Evolutionary conservation across 208 protist genomes (phyloP).

Genomic region (Trypanosomatidae sp.): DNA sequence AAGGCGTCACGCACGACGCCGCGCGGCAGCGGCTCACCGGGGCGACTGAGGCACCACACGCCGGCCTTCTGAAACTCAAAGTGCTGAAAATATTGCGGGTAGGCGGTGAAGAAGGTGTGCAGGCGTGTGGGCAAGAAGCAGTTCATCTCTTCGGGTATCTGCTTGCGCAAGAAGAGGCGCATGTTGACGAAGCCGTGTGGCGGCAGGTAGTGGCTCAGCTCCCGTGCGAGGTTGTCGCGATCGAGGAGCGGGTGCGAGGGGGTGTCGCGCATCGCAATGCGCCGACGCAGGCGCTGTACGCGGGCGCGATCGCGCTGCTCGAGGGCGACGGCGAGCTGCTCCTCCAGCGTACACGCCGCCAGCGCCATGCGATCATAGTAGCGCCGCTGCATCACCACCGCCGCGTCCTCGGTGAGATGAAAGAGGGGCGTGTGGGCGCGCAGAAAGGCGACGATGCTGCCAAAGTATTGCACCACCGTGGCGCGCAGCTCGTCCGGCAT

Average conservation of each 20-base stretch:
- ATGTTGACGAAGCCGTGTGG: conserved; percentile 47
- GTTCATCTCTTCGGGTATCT: conserved; percentile 60
- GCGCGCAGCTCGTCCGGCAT: conserved; percentile 14
- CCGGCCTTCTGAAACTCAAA: conserved; percentile 72
- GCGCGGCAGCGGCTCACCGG: conserved; percentile 59
- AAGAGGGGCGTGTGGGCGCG: conserved; percentile 55
- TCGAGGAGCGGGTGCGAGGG: conserved; percentile 79
- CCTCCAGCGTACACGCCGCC: conserved; percentile 55
- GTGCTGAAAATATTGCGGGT: conserved; percentile 77
- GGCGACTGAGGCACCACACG: conserved; percentile 52
- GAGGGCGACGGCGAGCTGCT: conserved; percentile 66
- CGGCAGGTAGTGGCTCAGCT: conserved; percentile 63
- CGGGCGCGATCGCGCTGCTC: conserved; percentile 38
- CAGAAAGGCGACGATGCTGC: conserved; percentile 32
- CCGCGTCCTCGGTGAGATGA: conserved; percentile 33
- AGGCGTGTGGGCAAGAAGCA: conserved; percentile 50
- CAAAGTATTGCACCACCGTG: conserved; percentile 55
- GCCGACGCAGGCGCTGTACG: conserved; percentile 52
- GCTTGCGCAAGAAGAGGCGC: conserved; percentile 43
- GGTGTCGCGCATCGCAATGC: conserved; percentile 76
- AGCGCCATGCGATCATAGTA: conserved; percentile 49
- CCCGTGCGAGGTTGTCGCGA: conserved; percentile 78
- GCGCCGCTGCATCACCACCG: conserved; percentile 64
- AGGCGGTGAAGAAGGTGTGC: conserved; percentile 68
- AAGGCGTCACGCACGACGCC: conserved; percentile 74